Evolutionary conservation across 306 rosid genomes (phyloP).

Genomic region (Senna siamea): DNA sequence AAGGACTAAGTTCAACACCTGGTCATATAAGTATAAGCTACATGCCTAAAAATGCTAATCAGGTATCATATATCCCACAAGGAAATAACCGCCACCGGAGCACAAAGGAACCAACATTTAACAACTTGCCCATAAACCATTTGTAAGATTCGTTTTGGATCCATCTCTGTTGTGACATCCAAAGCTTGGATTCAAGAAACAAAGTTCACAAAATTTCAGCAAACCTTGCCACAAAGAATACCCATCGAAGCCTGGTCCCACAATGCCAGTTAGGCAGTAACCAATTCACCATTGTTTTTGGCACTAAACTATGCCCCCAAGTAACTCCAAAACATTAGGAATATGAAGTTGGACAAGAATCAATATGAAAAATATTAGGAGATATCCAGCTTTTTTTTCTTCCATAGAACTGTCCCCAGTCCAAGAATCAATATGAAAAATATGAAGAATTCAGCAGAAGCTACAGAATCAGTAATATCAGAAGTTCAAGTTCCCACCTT

Average conservation of each 20-base stretch:
- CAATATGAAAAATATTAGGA: too few relatives aligned
- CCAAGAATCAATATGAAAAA: conserved; percentile 31
- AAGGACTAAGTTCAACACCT: conserved; percentile 25
- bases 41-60: conserved; percentile 41
- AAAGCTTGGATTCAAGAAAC: conserved; percentile 34
- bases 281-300: conserved; percentile 21
- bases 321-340: conserved; percentile 35
- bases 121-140: conserved; percentile 19
- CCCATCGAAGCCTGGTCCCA: conserved; percentile 32
- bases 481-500: conserved; percentile 28
- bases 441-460: conserved; percentile 35
- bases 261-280: conserved; percentile 17
- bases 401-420: conserved; percentile 28
- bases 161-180: conserved; percentile 33
- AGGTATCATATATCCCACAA: conserved; percentile 18
- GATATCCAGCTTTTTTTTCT: conserved; percentile 33
- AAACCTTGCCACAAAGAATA: conserved; percentile 31
- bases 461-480: conserved; percentile 30
- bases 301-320: conserved; percentile 12
- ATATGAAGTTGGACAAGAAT: conserved; percentile 26
- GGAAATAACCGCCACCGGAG: conserved; percentile 36
- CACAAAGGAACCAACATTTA: conserved; percentile 26
- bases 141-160: conserved; percentile 20
- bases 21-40: conserved; percentile 33
- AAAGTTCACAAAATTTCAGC: conserved; percentile 25